Evolutionary conservation across 768 basidiomycete species (phyloP).

Genomic region (Atractiella rhizophila): DNA sequence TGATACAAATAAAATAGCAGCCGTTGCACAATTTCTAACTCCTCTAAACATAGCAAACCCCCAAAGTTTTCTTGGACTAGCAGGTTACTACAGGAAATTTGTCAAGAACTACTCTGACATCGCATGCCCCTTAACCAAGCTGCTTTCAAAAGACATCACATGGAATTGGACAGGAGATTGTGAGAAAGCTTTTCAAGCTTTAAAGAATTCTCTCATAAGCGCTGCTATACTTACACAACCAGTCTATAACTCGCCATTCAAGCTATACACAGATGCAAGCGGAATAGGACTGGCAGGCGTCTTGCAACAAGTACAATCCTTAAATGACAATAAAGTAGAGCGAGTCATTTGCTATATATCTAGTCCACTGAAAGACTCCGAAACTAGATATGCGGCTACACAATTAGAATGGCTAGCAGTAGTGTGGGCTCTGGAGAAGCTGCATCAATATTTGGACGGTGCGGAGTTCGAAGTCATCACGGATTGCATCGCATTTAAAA

Average conservation of each 20-base stretch:
- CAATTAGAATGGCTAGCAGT: too few relatives aligned
- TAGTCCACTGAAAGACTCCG: too few relatives aligned
- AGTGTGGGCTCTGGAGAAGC: too few relatives aligned
- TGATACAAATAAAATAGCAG: constrained; percentile 27
- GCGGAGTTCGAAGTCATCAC: too few relatives aligned
- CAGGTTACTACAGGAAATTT: constrained; percentile 28
- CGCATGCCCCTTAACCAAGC: constrained; percentile 12
- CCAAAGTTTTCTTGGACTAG: constrained; percentile 27
- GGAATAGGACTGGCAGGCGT: constrained; percentile 20
- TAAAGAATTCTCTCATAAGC: constrained; percentile 4
- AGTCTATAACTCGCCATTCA: background rate
- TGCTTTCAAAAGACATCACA: constrained; percentile 11
- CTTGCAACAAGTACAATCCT: constrained; percentile 20
- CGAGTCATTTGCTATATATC: too few relatives aligned
- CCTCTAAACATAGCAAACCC: constrained; percentile 21
- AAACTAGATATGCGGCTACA: too few relatives aligned
- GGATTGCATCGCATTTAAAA: too few relatives aligned
- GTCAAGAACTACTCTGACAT: constrained; percentile 23
- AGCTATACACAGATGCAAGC: constrained; percentile 17
- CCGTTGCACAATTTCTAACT: constrained; percentile 23
- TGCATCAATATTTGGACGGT: too few relatives aligned
- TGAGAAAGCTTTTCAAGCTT: constrained; percentile 5
- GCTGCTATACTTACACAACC: constrained; percentile 7
- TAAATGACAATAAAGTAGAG: too few relatives aligned
- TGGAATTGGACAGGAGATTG: constrained; percentile 1